Percentiles rank a stretch among this genome's conserved stretches.
Evolutionary conservation across 2,329 filamentous ascomycete genomes (phyloP).

Genomic region (Coniella vitis): DNA sequence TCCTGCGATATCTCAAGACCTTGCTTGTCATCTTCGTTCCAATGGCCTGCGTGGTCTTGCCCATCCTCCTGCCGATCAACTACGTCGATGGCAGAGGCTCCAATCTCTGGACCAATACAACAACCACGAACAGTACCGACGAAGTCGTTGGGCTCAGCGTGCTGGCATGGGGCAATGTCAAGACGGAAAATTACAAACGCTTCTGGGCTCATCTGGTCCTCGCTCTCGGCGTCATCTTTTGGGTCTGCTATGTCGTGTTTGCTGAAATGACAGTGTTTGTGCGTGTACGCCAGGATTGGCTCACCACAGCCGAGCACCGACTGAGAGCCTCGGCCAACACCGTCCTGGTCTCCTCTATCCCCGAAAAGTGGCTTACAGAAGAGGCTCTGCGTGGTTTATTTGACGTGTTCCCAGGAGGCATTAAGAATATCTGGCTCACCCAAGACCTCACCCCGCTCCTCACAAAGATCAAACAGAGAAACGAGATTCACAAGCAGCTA

Average conservation of each 20-base stretch:
- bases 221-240: constrained; percentile 69
- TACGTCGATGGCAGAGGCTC: constrained; percentile 60
- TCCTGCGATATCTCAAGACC: constrained; percentile 72
- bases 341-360: constrained; percentile 86
- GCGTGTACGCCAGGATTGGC: constrained; percentile 85
- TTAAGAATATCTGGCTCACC: constrained; percentile 95
- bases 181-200: constrained; percentile 53
- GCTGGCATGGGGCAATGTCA: constrained; percentile 84
- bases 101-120: constrained; percentile 29
- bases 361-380: constrained; percentile 80
- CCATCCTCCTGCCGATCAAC: constrained; percentile 82
- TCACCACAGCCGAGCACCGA: constrained; percentile 91
- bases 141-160: constrained; percentile 60
- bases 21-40: constrained; percentile 90
- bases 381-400: constrained; percentile 78
- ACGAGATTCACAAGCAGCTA: constrained; percentile 62
- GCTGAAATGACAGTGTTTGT: constrained; percentile 81
- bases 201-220: constrained; percentile 83
- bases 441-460: constrained; percentile 76
- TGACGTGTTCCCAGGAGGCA: constrained; percentile 91
- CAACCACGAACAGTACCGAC: constrained; percentile 35
- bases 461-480: constrained; percentile 74
- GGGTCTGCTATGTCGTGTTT: constrained; percentile 84
- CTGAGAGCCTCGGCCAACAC: constrained; percentile 91
- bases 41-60: constrained; percentile 69